These are phyloP conservation scores for Colletotrichum scovillei DNA, from an alignment of 2,329 filamentous ascomycete species.

Conservation along the genomic window DNA sequence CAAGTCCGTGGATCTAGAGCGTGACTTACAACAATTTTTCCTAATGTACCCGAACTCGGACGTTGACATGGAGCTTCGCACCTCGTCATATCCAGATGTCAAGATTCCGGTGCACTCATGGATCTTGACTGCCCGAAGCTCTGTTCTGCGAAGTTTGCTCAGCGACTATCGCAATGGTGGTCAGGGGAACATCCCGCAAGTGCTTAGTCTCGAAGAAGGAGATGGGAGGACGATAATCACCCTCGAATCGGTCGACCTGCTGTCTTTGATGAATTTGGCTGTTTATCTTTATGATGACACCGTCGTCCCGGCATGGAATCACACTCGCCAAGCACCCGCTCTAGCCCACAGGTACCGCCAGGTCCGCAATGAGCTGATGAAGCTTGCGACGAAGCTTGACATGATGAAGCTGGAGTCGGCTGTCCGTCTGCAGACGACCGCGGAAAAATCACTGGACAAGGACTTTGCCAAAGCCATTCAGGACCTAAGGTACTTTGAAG, in stretches of 20 bases:
- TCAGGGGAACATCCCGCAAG: constrained; percentile 67
- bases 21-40: constrained; percentile 66
- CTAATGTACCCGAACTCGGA: constrained; percentile 51
- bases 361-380: constrained; percentile 88
- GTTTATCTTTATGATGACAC: constrained; percentile 85
- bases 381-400: constrained; percentile 77
- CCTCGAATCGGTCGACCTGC: constrained; percentile 77
- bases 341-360: constrained; percentile 81
- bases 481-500: constrained; percentile 78
- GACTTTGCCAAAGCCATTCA: constrained; percentile 79
- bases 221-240: constrained; percentile 68
- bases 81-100: constrained; percentile 74
- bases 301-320: constrained; percentile 88
- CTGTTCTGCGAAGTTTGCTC: constrained; percentile 72
- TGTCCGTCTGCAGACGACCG: constrained; percentile 77
- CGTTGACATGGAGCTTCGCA: constrained; percentile 59
- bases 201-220: constrained; percentile 65
- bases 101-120: constrained; percentile 86
- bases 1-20: constrained; percentile 73
- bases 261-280: constrained; percentile 82
- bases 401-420: constrained; percentile 80
- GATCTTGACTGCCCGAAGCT: constrained; percentile 80
- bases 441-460: constrained; percentile 70
- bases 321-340: constrained; percentile 72
- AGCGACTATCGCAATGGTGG: constrained; percentile 66